phyloP scores from a whole-genome alignment of 108 stramenopile genomes.

The Conticribra guillardii region DNA sequence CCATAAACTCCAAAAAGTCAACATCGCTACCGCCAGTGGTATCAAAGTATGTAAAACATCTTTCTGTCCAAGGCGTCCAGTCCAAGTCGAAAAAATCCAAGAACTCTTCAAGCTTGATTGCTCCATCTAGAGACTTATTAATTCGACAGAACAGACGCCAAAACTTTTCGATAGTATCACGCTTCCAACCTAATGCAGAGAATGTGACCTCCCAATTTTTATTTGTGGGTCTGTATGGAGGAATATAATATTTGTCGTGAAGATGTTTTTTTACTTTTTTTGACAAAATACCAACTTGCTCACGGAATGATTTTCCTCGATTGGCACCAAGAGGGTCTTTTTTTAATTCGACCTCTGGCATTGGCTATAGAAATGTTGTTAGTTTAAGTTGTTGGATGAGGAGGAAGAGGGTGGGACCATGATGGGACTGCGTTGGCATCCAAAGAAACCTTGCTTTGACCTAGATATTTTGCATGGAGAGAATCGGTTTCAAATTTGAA shows the following conservation, averaged over 20 bases:
- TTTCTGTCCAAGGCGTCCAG: constrained; percentile 51
- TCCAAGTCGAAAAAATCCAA: constrained; percentile 49
- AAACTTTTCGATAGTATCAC: constrained; percentile 51
- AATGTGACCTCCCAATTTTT: constrained; percentile 52
- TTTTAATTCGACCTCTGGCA: constrained; percentile 32
- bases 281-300: constrained; percentile 18
- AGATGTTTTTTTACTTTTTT: constrained; percentile 18
- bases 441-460: too few relatives aligned
- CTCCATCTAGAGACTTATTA: constrained; percentile 34
- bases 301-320: constrained; percentile 28
- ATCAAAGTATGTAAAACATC: constrained; percentile 55
- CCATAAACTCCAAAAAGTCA: constrained; percentile 58
- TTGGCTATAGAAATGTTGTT: neutral
- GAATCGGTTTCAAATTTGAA: too few relatives aligned
- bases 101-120: constrained; percentile 45
- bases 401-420: neutral
- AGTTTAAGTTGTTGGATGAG: neutral
- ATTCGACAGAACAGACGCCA: constrained; percentile 57
- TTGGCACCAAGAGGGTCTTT: constrained; percentile 37
- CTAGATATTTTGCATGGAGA: too few relatives aligned
- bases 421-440: too few relatives aligned
- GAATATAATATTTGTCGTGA: constrained; percentile 35
- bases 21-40: constrained; percentile 46
- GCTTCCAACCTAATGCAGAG: constrained; percentile 45
- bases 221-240: constrained; percentile 53